Conservation (phyloP, 2,329 filamentous ascomycete species). For the Akanthomyces muscarius region DNA sequence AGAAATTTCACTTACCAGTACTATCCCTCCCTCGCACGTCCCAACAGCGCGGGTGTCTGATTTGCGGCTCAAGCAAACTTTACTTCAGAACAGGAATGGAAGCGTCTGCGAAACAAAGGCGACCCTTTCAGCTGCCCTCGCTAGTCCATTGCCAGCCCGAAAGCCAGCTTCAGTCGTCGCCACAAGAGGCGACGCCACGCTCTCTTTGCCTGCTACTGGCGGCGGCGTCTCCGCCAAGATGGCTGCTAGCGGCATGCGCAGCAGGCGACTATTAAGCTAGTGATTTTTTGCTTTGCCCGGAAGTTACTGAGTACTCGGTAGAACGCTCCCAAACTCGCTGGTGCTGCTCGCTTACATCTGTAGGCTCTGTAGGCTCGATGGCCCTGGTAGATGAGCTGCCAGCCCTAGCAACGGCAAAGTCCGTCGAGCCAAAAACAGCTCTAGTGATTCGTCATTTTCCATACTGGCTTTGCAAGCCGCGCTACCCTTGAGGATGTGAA, state of each 20-base stretch:
- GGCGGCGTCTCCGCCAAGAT: neutral
- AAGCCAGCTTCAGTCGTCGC: neutral
- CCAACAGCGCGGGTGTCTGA: too few species aligned
- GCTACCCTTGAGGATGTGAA: neutral
- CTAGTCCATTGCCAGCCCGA: neutral
- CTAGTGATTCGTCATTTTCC: neutral
- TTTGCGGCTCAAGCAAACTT: conserved; percentile 2
- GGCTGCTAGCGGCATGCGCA: neutral
- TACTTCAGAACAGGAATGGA: neutral
- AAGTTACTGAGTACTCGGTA: neutral
- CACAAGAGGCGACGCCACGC: conserved; percentile 1
- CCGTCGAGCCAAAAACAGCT: neutral
- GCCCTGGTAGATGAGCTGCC: neutral
- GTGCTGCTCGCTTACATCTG: neutral
- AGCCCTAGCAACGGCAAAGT: neutral
- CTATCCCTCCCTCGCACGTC: neutral
- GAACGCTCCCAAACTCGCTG: neutral
- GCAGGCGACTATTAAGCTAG: neutral
- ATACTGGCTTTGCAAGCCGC: neutral
- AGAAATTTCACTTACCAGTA: too few species aligned
- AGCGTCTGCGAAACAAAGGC: neutral
- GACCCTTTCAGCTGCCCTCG: neutral
- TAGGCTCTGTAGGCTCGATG: neutral
- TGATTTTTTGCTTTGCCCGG: neutral
- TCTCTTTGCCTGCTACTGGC: neutral